Conservation (phyloP, 176 grass and related monocot species). For the Carex cristatella region DNA sequence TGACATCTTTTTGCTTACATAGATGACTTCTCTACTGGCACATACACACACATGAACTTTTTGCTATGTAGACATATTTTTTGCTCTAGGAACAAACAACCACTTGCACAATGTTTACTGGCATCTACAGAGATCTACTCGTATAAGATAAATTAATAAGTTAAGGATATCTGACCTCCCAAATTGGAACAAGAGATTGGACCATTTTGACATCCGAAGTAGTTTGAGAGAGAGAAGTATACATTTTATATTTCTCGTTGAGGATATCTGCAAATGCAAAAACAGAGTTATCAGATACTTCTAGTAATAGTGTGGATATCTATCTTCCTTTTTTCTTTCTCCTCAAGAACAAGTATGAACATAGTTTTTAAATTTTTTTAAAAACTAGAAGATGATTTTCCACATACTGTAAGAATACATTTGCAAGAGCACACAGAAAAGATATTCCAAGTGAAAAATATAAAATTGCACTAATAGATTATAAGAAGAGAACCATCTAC, state of each 20-base stretch:
- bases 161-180: conserved; percentile 54
- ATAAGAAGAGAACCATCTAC: conserved; percentile 53
- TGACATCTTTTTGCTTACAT: neutral
- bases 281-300: conserved; percentile 14
- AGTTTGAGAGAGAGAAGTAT: conserved; percentile 79
- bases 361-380: neutral
- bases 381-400: neutral
- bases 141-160: neutral
- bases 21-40: neutral
- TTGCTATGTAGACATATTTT: neutral
- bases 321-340: neutral
- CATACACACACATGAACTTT: neutral
- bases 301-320: neutral
- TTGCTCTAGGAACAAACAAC: conserved; percentile 17
- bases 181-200: conserved; percentile 83
- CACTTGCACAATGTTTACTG: neutral
- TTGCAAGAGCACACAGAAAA: neutral
- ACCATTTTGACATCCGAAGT: conserved; percentile 73
- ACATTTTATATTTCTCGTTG: conserved; percentile 78
- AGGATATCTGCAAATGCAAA: conserved; percentile 61
- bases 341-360: conserved; percentile 20
- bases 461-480: neutral
- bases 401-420: neutral
- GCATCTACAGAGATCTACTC: neutral
- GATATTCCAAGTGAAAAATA: neutral